phyloP scores from a whole-genome alignment of 164 flowering plant species.

The Cinnamomum micranthum region DNA sequence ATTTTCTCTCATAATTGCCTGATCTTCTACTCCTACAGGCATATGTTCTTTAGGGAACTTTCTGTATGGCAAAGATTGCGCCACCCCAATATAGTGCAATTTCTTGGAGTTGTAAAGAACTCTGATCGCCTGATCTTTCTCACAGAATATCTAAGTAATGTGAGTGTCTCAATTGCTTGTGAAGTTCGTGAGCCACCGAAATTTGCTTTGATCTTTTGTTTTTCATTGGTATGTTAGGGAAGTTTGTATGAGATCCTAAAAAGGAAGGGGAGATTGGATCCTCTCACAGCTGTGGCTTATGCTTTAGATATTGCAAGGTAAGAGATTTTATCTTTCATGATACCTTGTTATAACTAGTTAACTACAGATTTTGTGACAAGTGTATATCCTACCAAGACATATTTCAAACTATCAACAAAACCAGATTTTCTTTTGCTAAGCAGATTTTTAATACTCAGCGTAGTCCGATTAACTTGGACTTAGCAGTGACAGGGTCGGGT shows the following conservation, averaged over 20 bases:
- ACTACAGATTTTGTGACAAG: no score
- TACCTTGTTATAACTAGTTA: no score
- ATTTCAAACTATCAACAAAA: no score
- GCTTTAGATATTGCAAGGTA: conserved; percentile 70
- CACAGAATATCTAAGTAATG: conserved; percentile 58
- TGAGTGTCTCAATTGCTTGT: conserved; percentile 17
- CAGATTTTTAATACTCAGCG: no score
- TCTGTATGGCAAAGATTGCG: conserved; percentile 57
- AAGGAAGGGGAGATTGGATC: conserved; percentile 50
- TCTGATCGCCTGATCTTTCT: conserved; percentile 51
- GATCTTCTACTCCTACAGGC: conserved; percentile 21
- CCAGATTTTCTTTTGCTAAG: no score
- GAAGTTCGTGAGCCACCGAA: neutral
- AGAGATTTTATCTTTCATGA: neutral
- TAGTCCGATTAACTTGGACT: no score
- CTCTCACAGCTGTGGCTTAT: conserved; percentile 45
- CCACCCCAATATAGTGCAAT: conserved; percentile 69
- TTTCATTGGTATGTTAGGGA: conserved; percentile 31
- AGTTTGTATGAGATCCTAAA: conserved; percentile 51
- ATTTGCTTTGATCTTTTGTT: conserved; percentile 4
- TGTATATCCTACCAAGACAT: no score
- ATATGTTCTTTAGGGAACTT: conserved; percentile 44
- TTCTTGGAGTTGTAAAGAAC: conserved; percentile 54
- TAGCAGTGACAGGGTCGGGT: no score
- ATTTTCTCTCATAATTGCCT: neutral